phyloP scores from a whole-genome alignment of 768 basidiomycete genomes.

The button mushroom (Agaricus bisporus) region DNA sequence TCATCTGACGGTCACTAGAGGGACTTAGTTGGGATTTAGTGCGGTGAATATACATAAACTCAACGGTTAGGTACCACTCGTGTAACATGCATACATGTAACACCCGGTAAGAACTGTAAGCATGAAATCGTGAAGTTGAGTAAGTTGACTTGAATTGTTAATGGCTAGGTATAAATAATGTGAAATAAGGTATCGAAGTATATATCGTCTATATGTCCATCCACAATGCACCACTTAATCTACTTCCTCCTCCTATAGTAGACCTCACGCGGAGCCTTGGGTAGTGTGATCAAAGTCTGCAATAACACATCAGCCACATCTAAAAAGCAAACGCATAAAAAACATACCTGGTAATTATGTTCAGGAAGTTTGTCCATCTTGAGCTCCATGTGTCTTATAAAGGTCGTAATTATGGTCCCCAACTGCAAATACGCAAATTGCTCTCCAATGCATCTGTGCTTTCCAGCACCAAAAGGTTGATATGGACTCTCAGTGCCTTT shows the following conservation, averaged over 20 bases:
- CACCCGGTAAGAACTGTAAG: too few species aligned
- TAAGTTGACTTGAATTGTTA: background rate
- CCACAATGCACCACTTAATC: slow-evolving; percentile 24
- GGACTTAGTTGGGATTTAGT: too few species aligned
- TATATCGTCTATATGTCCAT: background rate
- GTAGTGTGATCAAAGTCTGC: slow-evolving; percentile 93
- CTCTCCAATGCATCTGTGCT: slow-evolving; percentile 93
- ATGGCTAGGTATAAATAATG: background rate
- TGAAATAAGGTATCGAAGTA: slow-evolving; percentile 3
- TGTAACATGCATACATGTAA: too few species aligned
- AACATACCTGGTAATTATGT: slow-evolving; percentile 84
- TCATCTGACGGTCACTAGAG: too few species aligned
- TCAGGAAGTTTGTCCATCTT: slow-evolving; percentile 68
- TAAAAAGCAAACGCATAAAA: background rate
- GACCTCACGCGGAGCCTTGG: slow-evolving; percentile 61
- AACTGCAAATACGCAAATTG: slow-evolving; percentile 95
- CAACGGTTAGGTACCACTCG: too few species aligned
- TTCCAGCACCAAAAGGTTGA: slow-evolving; percentile 95
- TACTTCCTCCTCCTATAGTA: slow-evolving; percentile 59
- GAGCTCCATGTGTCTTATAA: slow-evolving; percentile 75
- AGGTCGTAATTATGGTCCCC: slow-evolving; percentile 71
- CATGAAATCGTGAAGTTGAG: background rate
- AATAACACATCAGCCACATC: slow-evolving; percentile 1
- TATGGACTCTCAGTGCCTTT: slow-evolving; percentile 96
- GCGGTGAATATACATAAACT: too few species aligned